phyloP scores from a whole-genome alignment of 352 stramenopile species.

The Pythium monospermum region DNA sequence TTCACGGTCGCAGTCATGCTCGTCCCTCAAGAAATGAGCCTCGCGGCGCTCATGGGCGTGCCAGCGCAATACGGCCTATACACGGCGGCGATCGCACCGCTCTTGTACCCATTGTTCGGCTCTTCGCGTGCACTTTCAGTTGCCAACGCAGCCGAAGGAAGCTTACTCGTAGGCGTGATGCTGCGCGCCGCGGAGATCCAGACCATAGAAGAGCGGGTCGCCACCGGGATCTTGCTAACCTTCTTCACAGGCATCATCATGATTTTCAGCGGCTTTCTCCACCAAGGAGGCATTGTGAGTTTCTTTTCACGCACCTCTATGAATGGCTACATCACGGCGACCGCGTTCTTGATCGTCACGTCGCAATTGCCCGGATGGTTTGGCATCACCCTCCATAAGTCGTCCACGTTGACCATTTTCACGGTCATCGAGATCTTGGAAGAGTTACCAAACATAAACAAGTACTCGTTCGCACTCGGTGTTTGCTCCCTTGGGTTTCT shows the following conservation, averaged over 20 bases:
- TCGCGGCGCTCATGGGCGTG: constrained; percentile 86
- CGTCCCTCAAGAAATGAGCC: constrained; percentile 89
- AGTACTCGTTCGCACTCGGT: constrained; percentile 44
- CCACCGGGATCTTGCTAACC: constrained; percentile 63
- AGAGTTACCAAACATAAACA: constrained; percentile 44
- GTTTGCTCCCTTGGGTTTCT: constrained; percentile 46
- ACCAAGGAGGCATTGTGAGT: constrained; percentile 54
- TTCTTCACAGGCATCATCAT: constrained; percentile 61
- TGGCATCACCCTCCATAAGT: constrained; percentile 38
- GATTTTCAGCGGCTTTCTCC: constrained; percentile 46
- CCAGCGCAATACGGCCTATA: constrained; percentile 68
- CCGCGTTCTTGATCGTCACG: constrained; percentile 59
- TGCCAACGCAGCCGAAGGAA: constrained; percentile 61
- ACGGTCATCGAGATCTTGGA: constrained; percentile 48
- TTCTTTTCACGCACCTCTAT: constrained; percentile 76
- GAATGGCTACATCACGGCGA: constrained; percentile 65
- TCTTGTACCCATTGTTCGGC: constrained; percentile 72
- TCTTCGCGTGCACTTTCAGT: constrained; percentile 58
- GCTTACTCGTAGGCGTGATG: constrained; percentile 55
- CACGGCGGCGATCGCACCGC: constrained; percentile 56
- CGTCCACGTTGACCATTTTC: constrained; percentile 42
- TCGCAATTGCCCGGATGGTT: constrained; percentile 62
- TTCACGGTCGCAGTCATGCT: constrained; percentile 88
- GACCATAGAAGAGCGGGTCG: constrained; percentile 50
- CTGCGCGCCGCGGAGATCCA: constrained; percentile 42